Conservation (phyloP, 2,329 filamentous ascomycete genomes). For the Epichloe bromicola region DNA sequence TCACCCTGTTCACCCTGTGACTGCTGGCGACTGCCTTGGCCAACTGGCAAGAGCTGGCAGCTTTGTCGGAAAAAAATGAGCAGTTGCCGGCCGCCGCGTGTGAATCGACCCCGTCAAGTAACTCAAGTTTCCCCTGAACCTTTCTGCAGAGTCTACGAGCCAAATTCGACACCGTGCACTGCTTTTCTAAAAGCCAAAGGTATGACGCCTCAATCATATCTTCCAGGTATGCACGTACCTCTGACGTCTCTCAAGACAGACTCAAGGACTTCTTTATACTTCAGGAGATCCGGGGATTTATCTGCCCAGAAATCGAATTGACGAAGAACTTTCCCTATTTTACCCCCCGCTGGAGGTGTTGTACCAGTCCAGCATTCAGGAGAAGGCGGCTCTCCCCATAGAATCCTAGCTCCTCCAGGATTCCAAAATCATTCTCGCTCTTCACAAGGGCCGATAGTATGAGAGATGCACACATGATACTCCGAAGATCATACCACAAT, state of each 20-base stretch:
- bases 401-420: conserved; percentile 8
- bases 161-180: no score
- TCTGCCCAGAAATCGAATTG: conserved; percentile 11
- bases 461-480: conserved; percentile 10
- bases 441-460: conserved; percentile 10
- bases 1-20: not conserved
- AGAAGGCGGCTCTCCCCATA: conserved; percentile 6
- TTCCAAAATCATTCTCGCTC: conserved; percentile 10
- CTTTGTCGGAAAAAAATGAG: not conserved
- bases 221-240: not conserved
- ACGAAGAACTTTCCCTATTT: conserved; percentile 9
- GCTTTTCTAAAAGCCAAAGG: no score
- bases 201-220: no score
- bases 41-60: not conserved
- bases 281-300: conserved; percentile 8
- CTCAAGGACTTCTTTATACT: conserved; percentile 8
- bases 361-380: conserved; percentile 4
- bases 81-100: not conserved
- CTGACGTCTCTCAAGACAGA: conserved; percentile 7
- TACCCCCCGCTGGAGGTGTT: conserved; percentile 8
- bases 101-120: no score
- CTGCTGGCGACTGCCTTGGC: not conserved
- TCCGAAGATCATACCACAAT: conserved; percentile 14
- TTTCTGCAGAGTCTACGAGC: no score
- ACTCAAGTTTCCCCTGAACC: no score